Evolutionary conservation across 305 asterid species (phyloP), one percentile per base, ranked within the genome.

Genomic region (Fraxinus xanthoxyloides): DNA sequence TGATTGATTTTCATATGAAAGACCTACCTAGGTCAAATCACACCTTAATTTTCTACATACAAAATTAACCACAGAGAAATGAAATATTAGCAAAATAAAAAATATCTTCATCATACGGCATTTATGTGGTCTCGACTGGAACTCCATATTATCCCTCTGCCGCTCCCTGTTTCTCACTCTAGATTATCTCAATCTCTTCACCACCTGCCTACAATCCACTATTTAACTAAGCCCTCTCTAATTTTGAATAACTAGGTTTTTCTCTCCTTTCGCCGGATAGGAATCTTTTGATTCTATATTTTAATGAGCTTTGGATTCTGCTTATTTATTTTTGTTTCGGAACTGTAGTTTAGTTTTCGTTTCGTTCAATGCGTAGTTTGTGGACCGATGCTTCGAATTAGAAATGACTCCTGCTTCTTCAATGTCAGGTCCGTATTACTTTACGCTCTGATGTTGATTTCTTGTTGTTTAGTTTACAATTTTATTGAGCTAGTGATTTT

Each of bases 351-450:
- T 36, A 79, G 30, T 65, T 72, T 35, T 61, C 80, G 76, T 73
- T 88, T 87, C 40, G 38, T 30, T 69, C 80, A 83, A 87, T 88
- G 95, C 80, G 63, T 87, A 80, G 80, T 75, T 86, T 85, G 82
- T 30, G 82, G 77, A 77, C 91, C 89, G 96, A 93, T 93, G 97
- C 92, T 87, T 91, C 91, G 81, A 79, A 76, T 82, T 93, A 88
- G 88, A 82, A 81, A 95, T 95, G 98, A 84, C 89, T 78, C 85
- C 90, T 87, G 90, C 91, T 85, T 86, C 98, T 79, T 92, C 94
- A 86, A 85, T 93, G 96, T 91, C 98, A 86, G 75, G 75, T 69
- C 19, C 21, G 38, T 28, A 13, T 69, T 28, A 31, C 38, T 67
- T 69, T 31, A 17, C 38, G 75, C 75, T 69, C 75, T 0, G 40